Percentiles rank a stretch among this genome's conserved stretches.
Evolutionary conservation across 2,329 filamentous ascomycete species (phyloP).

Genomic region (Penicillium sp.): DNA sequence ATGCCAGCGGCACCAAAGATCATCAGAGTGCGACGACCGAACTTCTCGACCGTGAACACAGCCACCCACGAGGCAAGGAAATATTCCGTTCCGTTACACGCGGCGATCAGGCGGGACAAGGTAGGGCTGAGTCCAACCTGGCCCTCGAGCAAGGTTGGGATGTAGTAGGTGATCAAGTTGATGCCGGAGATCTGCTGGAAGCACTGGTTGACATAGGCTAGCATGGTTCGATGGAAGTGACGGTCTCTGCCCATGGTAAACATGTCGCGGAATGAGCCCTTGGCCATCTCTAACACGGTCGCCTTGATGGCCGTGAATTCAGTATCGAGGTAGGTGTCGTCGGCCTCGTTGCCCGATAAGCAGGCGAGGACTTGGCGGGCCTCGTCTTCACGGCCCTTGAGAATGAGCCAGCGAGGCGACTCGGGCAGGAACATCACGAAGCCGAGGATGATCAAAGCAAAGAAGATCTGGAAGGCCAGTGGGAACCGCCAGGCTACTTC

Average conservation of each 20-base stretch:
- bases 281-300: constrained; percentile 46
- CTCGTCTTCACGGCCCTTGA: constrained; percentile 51
- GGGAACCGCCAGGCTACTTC: constrained; percentile 51
- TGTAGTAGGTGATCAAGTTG: constrained; percentile 39
- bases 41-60: constrained; percentile 44
- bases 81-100: constrained; percentile 46
- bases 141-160: constrained; percentile 34
- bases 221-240: constrained; percentile 48
- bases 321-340: constrained; percentile 40
- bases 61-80: constrained; percentile 45
- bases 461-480: constrained; percentile 53
- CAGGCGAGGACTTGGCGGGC: constrained; percentile 44
- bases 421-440: constrained; percentile 50
- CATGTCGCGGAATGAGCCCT: constrained; percentile 50
- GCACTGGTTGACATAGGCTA: constrained; percentile 51
- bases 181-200: constrained; percentile 43
- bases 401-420: constrained; percentile 53
- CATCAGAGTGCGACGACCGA: constrained; percentile 60
- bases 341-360: constrained; percentile 43
- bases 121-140: constrained; percentile 30
- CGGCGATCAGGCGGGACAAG: constrained; percentile 42
- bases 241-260: constrained; percentile 52
- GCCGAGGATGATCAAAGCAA: constrained; percentile 47
- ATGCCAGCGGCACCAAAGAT: constrained; percentile 60
- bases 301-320: constrained; percentile 51